Base-by-base conservation (phyloP, 2,329 filamentous ascomycete species). In the Alternaria conjuncta region DNA sequence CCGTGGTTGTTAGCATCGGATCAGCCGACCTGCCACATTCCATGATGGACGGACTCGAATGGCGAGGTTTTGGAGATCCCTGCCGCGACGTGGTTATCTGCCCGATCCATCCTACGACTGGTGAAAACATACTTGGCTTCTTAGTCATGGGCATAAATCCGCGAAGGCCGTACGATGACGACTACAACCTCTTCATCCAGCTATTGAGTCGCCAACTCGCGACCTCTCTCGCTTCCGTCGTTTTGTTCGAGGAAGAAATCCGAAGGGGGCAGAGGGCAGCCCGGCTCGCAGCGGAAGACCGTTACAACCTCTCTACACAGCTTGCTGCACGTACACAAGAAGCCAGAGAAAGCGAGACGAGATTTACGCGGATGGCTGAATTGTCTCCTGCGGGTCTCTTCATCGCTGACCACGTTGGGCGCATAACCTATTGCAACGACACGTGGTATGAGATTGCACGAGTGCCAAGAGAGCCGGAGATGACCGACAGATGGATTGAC, bases 381-480 rank as follows among this genome's bases (percentile, higher is more conserved):
- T 92, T 93, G 67, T 91, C 92, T 0, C 92, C 92, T 0, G 92
- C 94, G 1, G 93, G 92, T 26, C 90, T 96, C 82, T 95, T 95
- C 76, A 94, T 96, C 69, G 91, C 92, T n/a, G 87, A 93, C 73
- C 85, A 87, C 0, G 79, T 84, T 44, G 92, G 93, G 4, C 83
- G 86, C 23, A 92, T 96, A 70, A 92, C 87, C 10, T 96, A 93
- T 75, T 92, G 90, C 75, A 96, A 96, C 75, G 91, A 94, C 66
- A 92, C 91, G 75, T 96, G 85, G 85, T 86, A 86, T 64, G 84
- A 86, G 67, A 92, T 94, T 32, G 90, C 90, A 0, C 84, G 90
- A 32, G 89, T 92, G 58, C 86, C 88, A 2, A 86, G 87, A 67
- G 83, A 86, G 15, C 83, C 86, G 28, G 82, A 85, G 63, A 87